Base-by-base conservation (phyloP, 345 rosid species). In the Aquilaria yunnanensis region DNA sequence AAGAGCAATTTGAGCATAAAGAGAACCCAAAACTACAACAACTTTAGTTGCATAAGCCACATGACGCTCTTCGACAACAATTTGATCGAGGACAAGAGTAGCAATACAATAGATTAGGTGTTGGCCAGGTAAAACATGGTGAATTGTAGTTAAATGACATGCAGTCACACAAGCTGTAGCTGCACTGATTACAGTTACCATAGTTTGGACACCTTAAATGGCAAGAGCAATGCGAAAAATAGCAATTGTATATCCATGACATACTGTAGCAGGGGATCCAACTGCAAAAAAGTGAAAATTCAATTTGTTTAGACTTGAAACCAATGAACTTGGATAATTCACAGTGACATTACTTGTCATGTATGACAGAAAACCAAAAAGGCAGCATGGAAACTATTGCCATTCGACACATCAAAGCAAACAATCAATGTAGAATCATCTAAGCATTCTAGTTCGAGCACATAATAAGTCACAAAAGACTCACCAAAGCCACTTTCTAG, bases 1-100 rank as follows among this genome's bases (percentile, higher is more conserved):
- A 72, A 67, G 75, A 68, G 79, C 82, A 75, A 30, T 62, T 60
- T 2, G 66, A 72, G 72, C 88, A 87, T 0, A 85, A 72, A 16
- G 79, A 88, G 14, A 63, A 54, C 55, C 32, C 47, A 32, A 67
- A 83, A 41, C 67, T 52, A 62, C 85, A 85, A 76, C 84, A 72
- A 51, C 71, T 64, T 14, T 65, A 9, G 14, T 63, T 51, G 69
- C 81, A 37, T 4, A 37, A 8, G 8, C 43, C 43, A 37, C 7
- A 74, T 29, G 74, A 70, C 31, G 60, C 45, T 60, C 67, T 63
- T 69, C 29, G 64, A 67, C 86, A 81, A 63, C 86, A 87, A 11
- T 73, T 65, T 51, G 77, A 58, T 48, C 63, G 69, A 10, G 75
- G 73, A 45, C 81, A 77, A 59, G 74, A 62, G 68, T 82, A 75